Conservation (phyloP, 768 basidiomycete genomes). For the Leccinum longicurvipes region DNA sequence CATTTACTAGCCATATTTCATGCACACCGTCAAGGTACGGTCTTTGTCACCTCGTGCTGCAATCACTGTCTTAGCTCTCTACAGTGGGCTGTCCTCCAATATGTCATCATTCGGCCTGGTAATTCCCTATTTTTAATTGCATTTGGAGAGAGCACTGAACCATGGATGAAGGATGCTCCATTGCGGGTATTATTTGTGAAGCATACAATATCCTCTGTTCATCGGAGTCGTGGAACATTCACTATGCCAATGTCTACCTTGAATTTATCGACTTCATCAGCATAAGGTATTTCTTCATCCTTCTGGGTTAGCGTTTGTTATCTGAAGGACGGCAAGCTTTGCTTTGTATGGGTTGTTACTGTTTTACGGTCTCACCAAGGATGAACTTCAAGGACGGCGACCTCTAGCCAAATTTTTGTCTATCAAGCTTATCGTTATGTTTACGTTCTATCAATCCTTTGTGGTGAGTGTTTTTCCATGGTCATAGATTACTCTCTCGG, state of each 20-base stretch:
- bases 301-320: not conserved
- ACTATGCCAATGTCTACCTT: slow-evolving; percentile 69
- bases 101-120: slow-evolving; percentile 70
- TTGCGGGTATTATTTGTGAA: slow-evolving; percentile 79
- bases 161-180: slow-evolving; percentile 36
- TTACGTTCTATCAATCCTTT: slow-evolving; percentile 85
- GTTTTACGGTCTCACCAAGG: slow-evolving; percentile 78
- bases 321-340: slow-evolving; percentile 42
- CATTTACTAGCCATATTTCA: slow-evolving; percentile 67
- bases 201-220: slow-evolving; percentile 66
- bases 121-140: not conserved
- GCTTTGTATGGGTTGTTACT: slow-evolving; percentile 84
- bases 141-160: slow-evolving; percentile 5
- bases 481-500: not conserved
- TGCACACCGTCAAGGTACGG: slow-evolving; percentile 78
- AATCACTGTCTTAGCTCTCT: not conserved
- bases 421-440: slow-evolving; percentile 86
- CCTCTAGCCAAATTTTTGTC: slow-evolving; percentile 83
- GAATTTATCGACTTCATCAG: slow-evolving; percentile 74
- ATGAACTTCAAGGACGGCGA: slow-evolving; percentile 71
- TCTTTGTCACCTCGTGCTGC: not conserved
- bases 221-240: slow-evolving; percentile 52
- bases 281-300: slow-evolving; percentile 54
- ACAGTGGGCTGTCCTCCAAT: slow-evolving; percentile 88
- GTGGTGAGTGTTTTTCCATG: slow-evolving; percentile 43